Evolutionary conservation across 75 land plant genomes (phyloP).

Genomic region (Sequoiadendron giganteum): DNA sequence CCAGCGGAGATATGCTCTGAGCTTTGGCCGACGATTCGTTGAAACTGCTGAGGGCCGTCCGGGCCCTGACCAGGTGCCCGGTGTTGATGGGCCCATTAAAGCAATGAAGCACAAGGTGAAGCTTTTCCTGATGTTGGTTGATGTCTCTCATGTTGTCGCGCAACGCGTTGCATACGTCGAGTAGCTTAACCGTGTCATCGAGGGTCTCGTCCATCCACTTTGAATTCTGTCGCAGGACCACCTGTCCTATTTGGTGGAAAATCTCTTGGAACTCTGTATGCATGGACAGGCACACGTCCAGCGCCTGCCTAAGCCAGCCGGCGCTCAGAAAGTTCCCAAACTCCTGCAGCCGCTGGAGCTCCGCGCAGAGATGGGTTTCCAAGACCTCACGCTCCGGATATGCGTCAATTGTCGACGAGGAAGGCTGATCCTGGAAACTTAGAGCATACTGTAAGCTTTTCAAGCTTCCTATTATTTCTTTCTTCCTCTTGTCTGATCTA

Average conservation of each 20-base stretch:
- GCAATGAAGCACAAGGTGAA: conserved; percentile 15
- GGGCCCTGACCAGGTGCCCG: conserved; percentile 12
- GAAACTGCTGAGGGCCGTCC: conserved; percentile 6
- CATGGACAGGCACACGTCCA: conserved; percentile 12
- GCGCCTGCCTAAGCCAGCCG: too few species aligned
- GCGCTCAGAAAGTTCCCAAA: conserved; percentile 10
- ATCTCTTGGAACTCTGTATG: conserved; percentile 17
- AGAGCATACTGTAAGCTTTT: conserved; percentile 9
- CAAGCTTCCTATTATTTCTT: background rate
- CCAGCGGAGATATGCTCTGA: background rate
- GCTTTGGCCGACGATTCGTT: too few species aligned
- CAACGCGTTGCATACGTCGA: background rate
- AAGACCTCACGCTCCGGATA: too few species aligned
- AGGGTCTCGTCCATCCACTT: background rate
- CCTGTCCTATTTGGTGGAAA: conserved; percentile 11
- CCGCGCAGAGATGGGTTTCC: conserved; percentile 1
- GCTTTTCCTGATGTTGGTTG: conserved; percentile 7
- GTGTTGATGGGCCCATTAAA: conserved; percentile 1
- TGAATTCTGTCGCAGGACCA: too few species aligned
- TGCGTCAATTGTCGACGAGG: background rate
- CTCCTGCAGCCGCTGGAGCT: conserved; percentile 19
- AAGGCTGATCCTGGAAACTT: too few species aligned
- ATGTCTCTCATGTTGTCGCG: conserved; percentile 15
- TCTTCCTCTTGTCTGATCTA: background rate
- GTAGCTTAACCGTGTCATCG: background rate